Evolutionary conservation across 2,329 filamentous ascomycete species (phyloP), one percentile per base, ranked within the genome.

Genomic region (Sphaerostilbella broomeana): DNA sequence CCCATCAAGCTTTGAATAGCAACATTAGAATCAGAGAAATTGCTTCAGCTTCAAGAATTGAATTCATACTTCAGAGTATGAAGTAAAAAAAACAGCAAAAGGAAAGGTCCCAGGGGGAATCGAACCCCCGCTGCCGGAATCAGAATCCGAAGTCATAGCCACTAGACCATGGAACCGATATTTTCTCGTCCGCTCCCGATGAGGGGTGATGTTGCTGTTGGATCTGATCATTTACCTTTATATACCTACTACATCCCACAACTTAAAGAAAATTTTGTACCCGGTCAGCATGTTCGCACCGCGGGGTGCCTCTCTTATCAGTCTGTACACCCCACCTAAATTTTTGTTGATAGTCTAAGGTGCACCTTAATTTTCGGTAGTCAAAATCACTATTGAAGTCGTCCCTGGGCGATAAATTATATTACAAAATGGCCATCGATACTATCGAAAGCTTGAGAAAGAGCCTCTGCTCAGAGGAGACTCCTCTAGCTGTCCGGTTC

Each of bases 401-500:
- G 28, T 17, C 40, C 35, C 32, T 20, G 27, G 35, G 11, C 29
- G 28, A 15, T 35, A 33, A 20, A 19, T 25, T 24, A 33, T 3
- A 16, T 8, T 25, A 13, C 26, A 27, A 16, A 19, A 58, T 55
- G 51, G 41, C 51, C 31, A 55, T 49, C 22, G 36, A 65, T 9
- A 79, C 77, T 31, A 73, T 87, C 51, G 55, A 68, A 41, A 68
- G 72, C 43, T 74, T 94, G 37, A 82, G 87, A 56, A 75, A 83
- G 55, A 84, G 82, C 44, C 79, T 98, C 44, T 81, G 75, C 53
- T 83, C 84, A 34, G 92, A 97, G 68, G 67, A 75, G 11, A 83
- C 85, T 46, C 80, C 89, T 31, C 84, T 98, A 39, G 84, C 89
- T 26, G 74, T 86, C 48, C 87, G 92, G 48, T 98, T 97, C 67